Conservation (phyloP, 2,329 filamentous ascomycete genomes). For the Xylariaceae sp. region DNA sequence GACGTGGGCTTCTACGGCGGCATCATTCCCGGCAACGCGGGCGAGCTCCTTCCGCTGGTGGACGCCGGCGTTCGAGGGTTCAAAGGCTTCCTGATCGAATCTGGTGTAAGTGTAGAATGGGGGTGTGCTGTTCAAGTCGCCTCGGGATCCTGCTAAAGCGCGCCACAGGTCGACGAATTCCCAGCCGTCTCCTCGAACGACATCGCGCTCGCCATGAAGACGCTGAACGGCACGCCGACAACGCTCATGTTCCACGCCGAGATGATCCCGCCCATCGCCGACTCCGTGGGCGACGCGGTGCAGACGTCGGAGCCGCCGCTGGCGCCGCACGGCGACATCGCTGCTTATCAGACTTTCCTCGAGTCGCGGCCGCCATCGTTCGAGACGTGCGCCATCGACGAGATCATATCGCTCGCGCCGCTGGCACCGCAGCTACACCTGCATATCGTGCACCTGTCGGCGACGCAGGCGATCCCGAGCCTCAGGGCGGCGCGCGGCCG, state of each 20-base stretch:
- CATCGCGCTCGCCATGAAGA: conserved; percentile 70
- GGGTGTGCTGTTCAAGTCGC: background rate
- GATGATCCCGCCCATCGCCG: conserved; percentile 84
- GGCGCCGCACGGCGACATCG: conserved; percentile 62
- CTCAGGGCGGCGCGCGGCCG: conserved; percentile 63
- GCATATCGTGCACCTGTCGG: conserved; percentile 90
- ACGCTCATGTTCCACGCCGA: conserved; percentile 99
- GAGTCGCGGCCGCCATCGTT: conserved; percentile 82
- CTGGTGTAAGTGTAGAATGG: conserved; percentile 58
- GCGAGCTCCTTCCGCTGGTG: conserved; percentile 72
- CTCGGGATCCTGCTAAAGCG: conserved; percentile 5
- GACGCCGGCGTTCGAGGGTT: conserved; percentile 85
- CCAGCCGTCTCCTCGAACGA: conserved; percentile 78
- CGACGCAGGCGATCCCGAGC: conserved; percentile 79
- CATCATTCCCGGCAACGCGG: conserved; percentile 80
- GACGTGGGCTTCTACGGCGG: conserved; percentile 99
- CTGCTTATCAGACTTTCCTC: conserved; percentile 82
- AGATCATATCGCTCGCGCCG: conserved; percentile 76
- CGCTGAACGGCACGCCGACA: conserved; percentile 72
- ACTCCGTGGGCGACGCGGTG: conserved; percentile 71
- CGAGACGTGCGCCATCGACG: conserved; percentile 82
- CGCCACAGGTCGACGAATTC: conserved; percentile 77
- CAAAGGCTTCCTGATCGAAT: conserved; percentile 96
- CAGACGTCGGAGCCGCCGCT: conserved; percentile 62
- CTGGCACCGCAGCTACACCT: conserved; percentile 75